Base-by-base conservation (phyloP, 1,284 basidiomycete species). In the Boletus calvinii region DNA sequence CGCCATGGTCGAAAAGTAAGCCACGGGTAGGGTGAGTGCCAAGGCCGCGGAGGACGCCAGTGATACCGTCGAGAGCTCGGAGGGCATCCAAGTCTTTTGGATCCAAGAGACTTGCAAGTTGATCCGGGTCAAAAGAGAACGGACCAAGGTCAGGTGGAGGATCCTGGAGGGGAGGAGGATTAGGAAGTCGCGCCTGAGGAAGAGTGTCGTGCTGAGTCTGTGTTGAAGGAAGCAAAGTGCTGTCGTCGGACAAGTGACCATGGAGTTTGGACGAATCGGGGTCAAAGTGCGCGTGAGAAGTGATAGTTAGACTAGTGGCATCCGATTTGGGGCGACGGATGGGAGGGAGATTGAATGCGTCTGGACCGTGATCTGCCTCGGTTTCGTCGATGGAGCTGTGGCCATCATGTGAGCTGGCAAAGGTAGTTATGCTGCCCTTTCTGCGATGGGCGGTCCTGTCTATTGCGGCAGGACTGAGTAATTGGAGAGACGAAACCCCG, bases 61-160 rank as follows among this genome's bases (percentile, higher is more conserved):
- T 62, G 3, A 82, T 73, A 37, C 97, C 96, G 24, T 94, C 95
- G 47, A 97, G 77, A 13, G 73, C 73, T 35, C 78, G 76, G 17
- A 99, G 79, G 32, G 78, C 70, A 2, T 86, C 78, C 8, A 95
- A 62, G 56, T 74, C 83, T 73, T 95, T 95, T 17, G 94, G 94
- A 68, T 98, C 95, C 44, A 98, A 84, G 44, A 98, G 81, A 56
- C 85, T 81, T 18, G 94, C 94, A 6, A 99, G 84, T 50, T 79
- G 75, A 55, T 81, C 83, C 0, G 95, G 92, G 52, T 81, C 84
- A 64, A 87, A 84, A 10, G 65, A 62, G 66, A 91, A 93, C 0
- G 91, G 89, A 0, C 80, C 70, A 0, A 87, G 83, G 67, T 94
- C 82, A 38, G 80, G 76, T n/a, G 74, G 74, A 37, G 80, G 78